Conservation (phyloP, 805 yeast species). For the Maudiozyma barnettii region DNA sequence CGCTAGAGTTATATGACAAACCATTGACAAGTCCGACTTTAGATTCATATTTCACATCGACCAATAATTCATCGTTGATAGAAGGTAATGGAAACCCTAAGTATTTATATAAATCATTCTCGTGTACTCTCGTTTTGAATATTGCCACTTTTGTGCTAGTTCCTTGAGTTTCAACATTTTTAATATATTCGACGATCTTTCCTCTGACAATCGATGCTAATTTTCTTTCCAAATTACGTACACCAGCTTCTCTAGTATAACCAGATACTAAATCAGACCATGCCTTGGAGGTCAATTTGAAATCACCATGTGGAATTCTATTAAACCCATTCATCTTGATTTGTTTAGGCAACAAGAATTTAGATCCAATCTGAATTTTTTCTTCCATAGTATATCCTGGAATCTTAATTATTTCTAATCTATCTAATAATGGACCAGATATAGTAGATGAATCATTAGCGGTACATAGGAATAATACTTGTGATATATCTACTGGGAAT, state of each 20-base stretch:
- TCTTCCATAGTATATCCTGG: slow-evolving; percentile 92
- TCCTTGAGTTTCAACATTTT: slow-evolving; percentile 24
- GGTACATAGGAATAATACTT: slow-evolving; percentile 90
- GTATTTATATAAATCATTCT: slow-evolving; percentile 41
- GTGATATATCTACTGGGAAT: slow-evolving; percentile 85
- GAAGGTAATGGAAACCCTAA: slow-evolving; percentile 55
- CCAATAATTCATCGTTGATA: slow-evolving; percentile 36
- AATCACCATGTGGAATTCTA: slow-evolving; percentile 45
- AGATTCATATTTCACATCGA: slow-evolving; percentile 39
- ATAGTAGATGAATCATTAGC: slow-evolving; percentile 85
- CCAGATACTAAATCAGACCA: slow-evolving; percentile 62
- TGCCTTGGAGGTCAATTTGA: slow-evolving; percentile 55
- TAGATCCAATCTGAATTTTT: slow-evolving; percentile 81
- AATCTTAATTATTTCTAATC: slow-evolving; percentile 94
- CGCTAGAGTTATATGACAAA: slow-evolving; percentile 76
- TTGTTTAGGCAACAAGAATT: slow-evolving; percentile 79
- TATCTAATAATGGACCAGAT: slow-evolving; percentile 87
- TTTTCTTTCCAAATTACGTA: slow-evolving; percentile 79
- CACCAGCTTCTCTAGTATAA: slow-evolving; percentile 93
- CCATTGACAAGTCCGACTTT: slow-evolving; percentile 77
- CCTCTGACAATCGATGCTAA: slow-evolving; percentile 83
- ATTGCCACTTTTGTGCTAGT: not conserved
- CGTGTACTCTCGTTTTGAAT: not conserved
- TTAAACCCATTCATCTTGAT: slow-evolving; percentile 73
- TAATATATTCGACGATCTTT: slow-evolving; percentile 80